Evolutionary conservation across 2,329 filamentous ascomycete genomes (phyloP).

Genomic region (Ophiocordyceps camponoti-rufipedis): DNA sequence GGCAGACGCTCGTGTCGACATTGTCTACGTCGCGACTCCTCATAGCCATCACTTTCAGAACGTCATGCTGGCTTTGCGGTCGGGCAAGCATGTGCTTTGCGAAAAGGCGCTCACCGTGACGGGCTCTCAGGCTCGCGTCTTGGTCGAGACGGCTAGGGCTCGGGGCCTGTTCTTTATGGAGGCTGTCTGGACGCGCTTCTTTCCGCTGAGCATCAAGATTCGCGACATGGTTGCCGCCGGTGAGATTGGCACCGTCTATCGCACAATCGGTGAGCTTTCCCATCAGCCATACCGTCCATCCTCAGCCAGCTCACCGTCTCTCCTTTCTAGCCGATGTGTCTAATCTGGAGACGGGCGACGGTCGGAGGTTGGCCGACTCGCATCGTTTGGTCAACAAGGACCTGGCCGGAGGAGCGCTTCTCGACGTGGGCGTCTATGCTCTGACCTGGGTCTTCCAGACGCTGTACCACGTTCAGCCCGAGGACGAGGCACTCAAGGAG

Average conservation of each 20-base stretch:
- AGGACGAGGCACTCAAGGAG: slow-evolving; percentile 37
- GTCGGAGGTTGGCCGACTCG: slow-evolving; percentile 38
- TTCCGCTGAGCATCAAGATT: slow-evolving; percentile 64
- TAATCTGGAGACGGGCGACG: slow-evolving; percentile 37
- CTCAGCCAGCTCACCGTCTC: slow-evolving; percentile 1
- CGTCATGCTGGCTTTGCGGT: slow-evolving; percentile 63
- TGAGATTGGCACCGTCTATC: slow-evolving; percentile 41
- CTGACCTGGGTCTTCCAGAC: slow-evolving; percentile 85
- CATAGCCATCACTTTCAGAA: slow-evolving; percentile 92
- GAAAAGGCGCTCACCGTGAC: slow-evolving; percentile 85
- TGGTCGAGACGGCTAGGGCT: slow-evolving; percentile 52
- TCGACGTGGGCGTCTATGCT: slow-evolving; percentile 79
- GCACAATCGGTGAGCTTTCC: slow-evolving; percentile 29
- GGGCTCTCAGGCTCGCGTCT: slow-evolving; percentile 53
- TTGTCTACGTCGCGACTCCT: slow-evolving; percentile 77
- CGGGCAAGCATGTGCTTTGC: slow-evolving; percentile 76
- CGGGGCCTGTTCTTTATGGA: slow-evolving; percentile 70
- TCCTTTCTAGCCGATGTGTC: slow-evolving; percentile 34
- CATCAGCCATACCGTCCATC: not conserved
- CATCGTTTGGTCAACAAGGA: slow-evolving; percentile 70
- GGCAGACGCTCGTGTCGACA: slow-evolving; percentile 59
- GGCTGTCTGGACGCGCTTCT: slow-evolving; percentile 79
- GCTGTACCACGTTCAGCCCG: slow-evolving; percentile 62
- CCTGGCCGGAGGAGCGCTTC: slow-evolving; percentile 63
- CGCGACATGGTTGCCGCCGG: slow-evolving; percentile 42